These are phyloP conservation scores for Coemansia sp. DNA, from an alignment of 192 early-diverging fungal genomes.

Conservation along the genomic window DNA sequence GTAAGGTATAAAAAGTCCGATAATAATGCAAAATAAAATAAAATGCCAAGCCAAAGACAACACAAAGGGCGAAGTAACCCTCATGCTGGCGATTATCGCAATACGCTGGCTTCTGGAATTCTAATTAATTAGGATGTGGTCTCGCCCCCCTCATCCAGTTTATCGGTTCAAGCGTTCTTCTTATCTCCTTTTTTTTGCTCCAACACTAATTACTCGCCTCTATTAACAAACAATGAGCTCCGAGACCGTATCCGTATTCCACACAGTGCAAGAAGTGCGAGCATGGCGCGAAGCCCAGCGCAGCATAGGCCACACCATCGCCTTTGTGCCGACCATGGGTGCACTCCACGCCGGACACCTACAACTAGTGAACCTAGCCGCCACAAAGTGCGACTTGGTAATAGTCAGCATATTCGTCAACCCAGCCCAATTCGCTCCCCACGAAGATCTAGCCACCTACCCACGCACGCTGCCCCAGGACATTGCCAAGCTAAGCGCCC, in stretches of 20 bases:
- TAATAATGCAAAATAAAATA: not conserved
- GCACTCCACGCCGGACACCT: conserved; percentile 92
- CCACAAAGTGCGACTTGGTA: conserved; percentile 65
- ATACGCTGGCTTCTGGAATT: not conserved
- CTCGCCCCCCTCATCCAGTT: not conserved
- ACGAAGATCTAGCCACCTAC: conserved; percentile 89
- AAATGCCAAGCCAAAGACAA: not conserved
- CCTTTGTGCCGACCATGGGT: conserved; percentile 99
- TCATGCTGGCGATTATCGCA: not conserved
- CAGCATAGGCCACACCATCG: conserved; percentile 64
- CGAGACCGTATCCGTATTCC: conserved; percentile 54
- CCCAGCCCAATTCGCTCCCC: conserved; percentile 97
- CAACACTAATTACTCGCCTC: not conserved
- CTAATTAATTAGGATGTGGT: not conserved
- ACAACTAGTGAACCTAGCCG: conserved; percentile 63
- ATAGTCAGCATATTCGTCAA: conserved; percentile 95
- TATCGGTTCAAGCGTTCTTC: not conserved
- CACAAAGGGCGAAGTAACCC: not conserved
- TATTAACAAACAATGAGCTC: not conserved
- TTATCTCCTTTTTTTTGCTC: not conserved
- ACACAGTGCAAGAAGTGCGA: conserved; percentile 75
- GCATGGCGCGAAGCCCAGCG: conserved; percentile 64
- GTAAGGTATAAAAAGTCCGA: not conserved
- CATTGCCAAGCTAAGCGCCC: conserved; percentile 60
- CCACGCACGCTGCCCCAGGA: conserved; percentile 84